Conservation (phyloP, 2,329 filamentous ascomycete genomes). For the Pseudocercospora vitis region DNA sequence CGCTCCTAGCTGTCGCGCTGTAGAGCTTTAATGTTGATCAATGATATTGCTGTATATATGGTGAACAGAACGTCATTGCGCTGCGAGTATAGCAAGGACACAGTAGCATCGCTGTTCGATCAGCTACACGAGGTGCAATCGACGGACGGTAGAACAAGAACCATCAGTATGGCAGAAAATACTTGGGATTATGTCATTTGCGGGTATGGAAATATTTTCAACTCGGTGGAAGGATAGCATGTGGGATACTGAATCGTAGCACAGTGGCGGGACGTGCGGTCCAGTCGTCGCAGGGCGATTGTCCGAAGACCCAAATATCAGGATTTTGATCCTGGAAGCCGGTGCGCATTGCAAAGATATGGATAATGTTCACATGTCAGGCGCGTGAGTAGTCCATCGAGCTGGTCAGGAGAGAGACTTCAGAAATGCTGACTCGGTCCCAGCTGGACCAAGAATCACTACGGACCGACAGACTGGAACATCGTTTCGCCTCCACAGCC, state of each 20-base stretch:
- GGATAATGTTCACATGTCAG: slow-evolving; percentile 50
- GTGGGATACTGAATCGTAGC: slow-evolving; percentile 9
- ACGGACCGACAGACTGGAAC: slow-evolving; percentile 49
- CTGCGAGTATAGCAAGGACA: not conserved
- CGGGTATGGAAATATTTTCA: slow-evolving; percentile 19
- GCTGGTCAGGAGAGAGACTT: not conserved
- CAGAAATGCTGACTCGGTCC: not conserved
- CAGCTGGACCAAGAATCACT: slow-evolving; percentile 46
- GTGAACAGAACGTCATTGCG: not conserved
- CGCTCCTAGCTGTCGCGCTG: not conserved
- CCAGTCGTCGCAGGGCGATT: slow-evolving; percentile 30
- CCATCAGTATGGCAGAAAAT: slow-evolving; percentile 23
- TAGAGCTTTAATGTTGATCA: not conserved
- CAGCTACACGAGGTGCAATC: not conserved
- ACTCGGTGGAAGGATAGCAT: not conserved
- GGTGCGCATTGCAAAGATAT: slow-evolving; percentile 39
- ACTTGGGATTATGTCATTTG: slow-evolving; percentile 31
- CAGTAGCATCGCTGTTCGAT: not conserved
- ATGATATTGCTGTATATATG: not conserved
- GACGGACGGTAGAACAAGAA: not conserved
- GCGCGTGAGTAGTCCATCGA: slow-evolving; percentile 35
- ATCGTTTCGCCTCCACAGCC: slow-evolving; percentile 43
- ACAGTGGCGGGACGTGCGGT: slow-evolving; percentile 31
- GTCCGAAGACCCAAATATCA: slow-evolving; percentile 30
- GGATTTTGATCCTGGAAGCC: slow-evolving; percentile 32